Evolutionary conservation across 371 early-diverging fungal genomes (phyloP).

Genomic region (Mucor mucedo): DNA sequence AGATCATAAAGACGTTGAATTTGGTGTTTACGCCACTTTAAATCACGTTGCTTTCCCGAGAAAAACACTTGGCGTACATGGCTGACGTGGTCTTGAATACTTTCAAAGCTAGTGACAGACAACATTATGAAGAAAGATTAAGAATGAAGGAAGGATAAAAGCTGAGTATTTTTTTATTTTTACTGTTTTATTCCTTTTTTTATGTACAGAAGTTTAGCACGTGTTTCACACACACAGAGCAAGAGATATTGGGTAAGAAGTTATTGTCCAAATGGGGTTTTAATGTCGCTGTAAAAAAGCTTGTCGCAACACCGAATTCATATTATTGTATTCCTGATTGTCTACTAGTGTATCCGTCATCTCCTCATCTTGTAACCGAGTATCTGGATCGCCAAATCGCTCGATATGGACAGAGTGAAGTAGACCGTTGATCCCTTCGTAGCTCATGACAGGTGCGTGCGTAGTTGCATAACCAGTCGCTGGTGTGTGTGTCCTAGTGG

Average conservation of each 20-base stretch:
- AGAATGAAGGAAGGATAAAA: not conserved
- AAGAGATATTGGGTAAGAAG: not conserved
- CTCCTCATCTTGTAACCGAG: conserved; percentile 25
- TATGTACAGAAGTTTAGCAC: not conserved
- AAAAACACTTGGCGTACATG: conserved; percentile 40
- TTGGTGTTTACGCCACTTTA: conserved; percentile 71
- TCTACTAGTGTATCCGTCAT: conserved; percentile 15
- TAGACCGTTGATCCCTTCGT: conserved; percentile 28
- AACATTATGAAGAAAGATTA: conserved; percentile 1
- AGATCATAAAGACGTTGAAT: conserved; percentile 69
- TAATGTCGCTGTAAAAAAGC: conserved; percentile 29
- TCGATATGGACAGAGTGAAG: conserved; percentile 26
- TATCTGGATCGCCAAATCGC: conserved; percentile 40
- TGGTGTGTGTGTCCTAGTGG: conserved; percentile 16
- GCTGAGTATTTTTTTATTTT: not conserved
- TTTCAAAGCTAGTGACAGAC: conserved; percentile 37
- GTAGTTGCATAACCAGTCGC: not conserved
- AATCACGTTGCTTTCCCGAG: conserved; percentile 41
- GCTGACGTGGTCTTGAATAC: conserved; percentile 43
- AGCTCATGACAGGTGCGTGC: conserved; percentile 13
- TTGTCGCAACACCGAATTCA: conserved; percentile 27
- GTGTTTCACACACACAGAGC: not conserved
- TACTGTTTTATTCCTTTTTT: not conserved
- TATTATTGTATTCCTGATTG: conserved; percentile 6
- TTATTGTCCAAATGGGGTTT: conserved; percentile 6